Conservation (phyloP, 2,329 filamentous ascomycete genomes). For the Colletotrichum sp. region DNA sequence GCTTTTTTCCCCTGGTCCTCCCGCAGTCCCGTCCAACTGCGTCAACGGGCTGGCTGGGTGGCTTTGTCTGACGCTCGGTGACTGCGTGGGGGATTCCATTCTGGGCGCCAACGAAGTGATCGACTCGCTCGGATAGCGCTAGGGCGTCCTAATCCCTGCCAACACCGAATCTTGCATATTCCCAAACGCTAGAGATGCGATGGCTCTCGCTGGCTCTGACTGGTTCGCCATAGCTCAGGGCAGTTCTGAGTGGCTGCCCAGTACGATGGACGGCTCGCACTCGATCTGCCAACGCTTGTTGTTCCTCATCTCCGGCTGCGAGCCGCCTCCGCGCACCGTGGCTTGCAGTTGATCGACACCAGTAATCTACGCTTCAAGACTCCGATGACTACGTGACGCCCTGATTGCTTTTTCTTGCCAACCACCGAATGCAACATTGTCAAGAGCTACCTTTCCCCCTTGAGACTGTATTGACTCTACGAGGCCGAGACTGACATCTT, state of each 20-base stretch:
- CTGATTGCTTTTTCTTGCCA: not conserved
- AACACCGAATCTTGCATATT: slow-evolving; percentile 22
- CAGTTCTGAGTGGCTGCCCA: not conserved
- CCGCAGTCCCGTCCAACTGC: not conserved
- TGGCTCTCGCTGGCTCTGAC: slow-evolving; percentile 11
- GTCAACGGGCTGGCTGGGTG: not conserved
- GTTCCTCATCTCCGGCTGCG: not conserved
- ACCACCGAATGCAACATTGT: not conserved
- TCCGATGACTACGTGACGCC: not conserved
- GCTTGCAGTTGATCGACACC: slow-evolving; percentile 17
- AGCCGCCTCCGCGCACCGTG: not conserved
- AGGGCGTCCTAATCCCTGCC: slow-evolving; percentile 14
- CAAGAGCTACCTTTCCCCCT: not conserved
- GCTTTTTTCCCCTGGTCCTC: not conserved
- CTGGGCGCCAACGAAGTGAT: slow-evolving; percentile 17
- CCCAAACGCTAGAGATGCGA: slow-evolving; percentile 20
- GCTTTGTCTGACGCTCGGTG: slow-evolving; percentile 13
- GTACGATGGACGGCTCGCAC: not conserved
- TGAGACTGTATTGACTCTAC: not conserved
- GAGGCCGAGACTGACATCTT: not conserved
- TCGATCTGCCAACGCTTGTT: not conserved
- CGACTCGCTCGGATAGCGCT: slow-evolving; percentile 19
- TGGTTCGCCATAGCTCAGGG: slow-evolving; percentile 11
- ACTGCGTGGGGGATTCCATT: slow-evolving; percentile 14
- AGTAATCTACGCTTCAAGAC: not conserved